Evolutionary conservation across 192 early-diverging fungal genomes (phyloP).

Genomic region (Linnemannia hyalina): DNA sequence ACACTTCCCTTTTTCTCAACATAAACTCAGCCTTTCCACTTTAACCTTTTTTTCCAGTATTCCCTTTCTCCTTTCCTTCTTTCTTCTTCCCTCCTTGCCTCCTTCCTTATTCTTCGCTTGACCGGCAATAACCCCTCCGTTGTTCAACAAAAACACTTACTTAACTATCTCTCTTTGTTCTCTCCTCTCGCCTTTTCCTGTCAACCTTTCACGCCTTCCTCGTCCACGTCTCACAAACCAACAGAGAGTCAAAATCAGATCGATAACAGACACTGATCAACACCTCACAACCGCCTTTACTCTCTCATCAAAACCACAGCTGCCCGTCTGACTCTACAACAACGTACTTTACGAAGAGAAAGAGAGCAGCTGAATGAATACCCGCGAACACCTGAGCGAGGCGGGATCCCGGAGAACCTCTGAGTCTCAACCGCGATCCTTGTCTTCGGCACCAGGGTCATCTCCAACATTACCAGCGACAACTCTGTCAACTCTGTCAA

Average conservation of each 20-base stretch:
- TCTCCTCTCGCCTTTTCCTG: not conserved
- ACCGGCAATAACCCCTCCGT: not conserved
- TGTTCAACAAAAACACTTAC: too few relatives aligned
- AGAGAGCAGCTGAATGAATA: not conserved
- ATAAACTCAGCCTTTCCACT: not conserved
- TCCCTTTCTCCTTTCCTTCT: not conserved
- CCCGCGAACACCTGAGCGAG: not conserved
- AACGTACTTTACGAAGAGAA: not conserved
- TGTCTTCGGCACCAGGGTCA: not conserved
- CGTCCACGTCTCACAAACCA: not conserved
- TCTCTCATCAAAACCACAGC: not conserved
- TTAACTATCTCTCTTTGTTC: not conserved
- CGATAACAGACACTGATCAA: too few relatives aligned
- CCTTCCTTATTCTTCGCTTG: not conserved
- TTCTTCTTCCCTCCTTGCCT: not conserved
- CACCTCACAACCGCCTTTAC: not conserved
- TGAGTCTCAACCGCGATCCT: not conserved
- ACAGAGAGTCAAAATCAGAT: not conserved
- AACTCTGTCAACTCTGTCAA: not conserved
- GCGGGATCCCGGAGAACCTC: not conserved
- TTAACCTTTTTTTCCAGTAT: not conserved
- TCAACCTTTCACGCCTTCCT: not conserved
- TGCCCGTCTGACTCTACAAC: not conserved
- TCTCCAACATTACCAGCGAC: not conserved
- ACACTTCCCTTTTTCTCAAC: not conserved